Percentiles rank a stretch among this genome's conserved stretches.
Conservation (phyloP, 225 moss, liverwort and hornwort genomes). For the Lunularia cruciata region DNA sequence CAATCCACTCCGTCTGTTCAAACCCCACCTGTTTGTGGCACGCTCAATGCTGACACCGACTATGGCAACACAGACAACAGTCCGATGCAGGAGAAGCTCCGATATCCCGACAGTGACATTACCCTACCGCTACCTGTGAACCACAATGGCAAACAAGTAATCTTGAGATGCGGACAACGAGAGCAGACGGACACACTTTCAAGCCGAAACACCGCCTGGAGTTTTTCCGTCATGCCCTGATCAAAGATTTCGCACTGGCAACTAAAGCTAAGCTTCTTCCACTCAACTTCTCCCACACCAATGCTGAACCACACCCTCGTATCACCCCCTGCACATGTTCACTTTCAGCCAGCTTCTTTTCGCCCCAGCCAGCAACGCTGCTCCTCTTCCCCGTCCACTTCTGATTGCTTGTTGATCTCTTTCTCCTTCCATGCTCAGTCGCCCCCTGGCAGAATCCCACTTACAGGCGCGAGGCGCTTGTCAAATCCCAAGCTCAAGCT, state of each 20-base stretch:
- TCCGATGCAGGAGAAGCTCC: constrained; percentile 2
- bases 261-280: background rate
- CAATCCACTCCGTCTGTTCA: background rate
- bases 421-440: constrained; percentile 13
- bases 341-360: too few species aligned
- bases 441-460: background rate
- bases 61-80: background rate
- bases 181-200: background rate
- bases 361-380: too few species aligned
- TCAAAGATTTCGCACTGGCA: background rate
- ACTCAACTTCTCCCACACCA: background rate
- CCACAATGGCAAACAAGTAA: background rate
- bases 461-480: background rate
- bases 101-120: background rate
- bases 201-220: background rate
- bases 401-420: constrained; percentile 8
- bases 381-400: background rate
- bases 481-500: background rate
- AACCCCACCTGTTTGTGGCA: background rate
- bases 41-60: too few species aligned
- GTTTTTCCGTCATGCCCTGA: constrained; percentile 9
- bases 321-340: background rate
- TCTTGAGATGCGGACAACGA: background rate
- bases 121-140: constrained; percentile 4
- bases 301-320: too few species aligned